Conservation (phyloP, 345 rosid species). For the Ailanthus altissimus region DNA sequence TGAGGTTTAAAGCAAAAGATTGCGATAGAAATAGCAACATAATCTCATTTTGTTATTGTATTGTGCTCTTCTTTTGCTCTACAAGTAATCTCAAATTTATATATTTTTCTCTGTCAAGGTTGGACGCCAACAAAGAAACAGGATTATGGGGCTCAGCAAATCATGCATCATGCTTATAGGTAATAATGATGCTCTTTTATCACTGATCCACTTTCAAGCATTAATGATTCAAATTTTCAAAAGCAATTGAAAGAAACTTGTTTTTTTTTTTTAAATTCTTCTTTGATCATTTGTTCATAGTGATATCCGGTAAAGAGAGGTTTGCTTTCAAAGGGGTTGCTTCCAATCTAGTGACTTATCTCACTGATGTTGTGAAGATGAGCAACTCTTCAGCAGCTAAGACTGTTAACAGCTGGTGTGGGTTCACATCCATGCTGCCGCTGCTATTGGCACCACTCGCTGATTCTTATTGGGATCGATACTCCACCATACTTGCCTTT, state of each 20-base stretch:
- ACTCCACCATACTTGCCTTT: conserved; percentile 68
- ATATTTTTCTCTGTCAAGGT: conserved; percentile 33
- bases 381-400: conserved; percentile 88
- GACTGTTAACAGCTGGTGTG: conserved; percentile 86
- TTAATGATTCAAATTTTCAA: no score
- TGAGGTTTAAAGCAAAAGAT: not conserved
- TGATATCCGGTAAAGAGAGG: conserved; percentile 88
- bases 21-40: not conserved
- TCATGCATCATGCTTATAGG: conserved; percentile 82
- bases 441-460: conserved; percentile 79
- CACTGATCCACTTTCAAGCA: no score
- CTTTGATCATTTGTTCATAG: conserved; percentile 23
- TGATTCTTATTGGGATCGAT: conserved; percentile 80
- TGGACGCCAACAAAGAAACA: conserved; percentile 30
- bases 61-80: not conserved
- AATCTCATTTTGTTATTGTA: not conserved
- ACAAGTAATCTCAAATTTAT: not conserved
- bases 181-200: conserved; percentile 18
- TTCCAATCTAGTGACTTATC: conserved; percentile 85
- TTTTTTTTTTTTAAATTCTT: not conserved
- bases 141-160: conserved; percentile 46
- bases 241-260: not conserved
- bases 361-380: conserved; percentile 80
- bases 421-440: conserved; percentile 85
- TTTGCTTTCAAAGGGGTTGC: conserved; percentile 96